Evolutionary conservation across 352 stramenopile species (phyloP).

Genomic region (Globisporangium lucens): DNA sequence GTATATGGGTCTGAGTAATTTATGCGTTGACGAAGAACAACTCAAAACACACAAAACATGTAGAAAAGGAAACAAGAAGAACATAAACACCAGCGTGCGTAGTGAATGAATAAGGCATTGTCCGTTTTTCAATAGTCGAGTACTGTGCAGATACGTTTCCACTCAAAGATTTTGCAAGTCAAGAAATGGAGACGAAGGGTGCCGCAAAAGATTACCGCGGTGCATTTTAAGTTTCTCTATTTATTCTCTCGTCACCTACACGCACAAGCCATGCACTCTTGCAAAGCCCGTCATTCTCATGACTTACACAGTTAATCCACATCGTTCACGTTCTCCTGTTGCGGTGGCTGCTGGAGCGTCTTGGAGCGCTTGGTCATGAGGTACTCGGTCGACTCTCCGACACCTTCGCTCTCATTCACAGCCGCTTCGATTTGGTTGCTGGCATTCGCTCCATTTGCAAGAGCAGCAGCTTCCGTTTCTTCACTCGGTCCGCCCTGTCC

Average conservation of each 20-base stretch:
- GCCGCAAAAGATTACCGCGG: no score
- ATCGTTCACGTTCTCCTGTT: not conserved
- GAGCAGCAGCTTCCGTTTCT: constrained; percentile 17
- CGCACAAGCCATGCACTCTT: no score
- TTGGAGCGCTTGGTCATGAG: constrained; percentile 48
- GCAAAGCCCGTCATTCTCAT: no score
- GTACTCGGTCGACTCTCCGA: constrained; percentile 45
- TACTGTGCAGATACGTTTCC: not conserved
- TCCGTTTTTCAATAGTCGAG: not conserved
- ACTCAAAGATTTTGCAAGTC: not conserved
- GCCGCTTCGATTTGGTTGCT: constrained; percentile 3
- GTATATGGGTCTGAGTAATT: constrained; percentile 10
- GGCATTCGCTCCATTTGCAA: not conserved
- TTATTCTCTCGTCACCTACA: no score
- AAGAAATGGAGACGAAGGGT: no score
- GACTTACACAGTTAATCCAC: constrained; percentile 4
- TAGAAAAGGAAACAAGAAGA: not conserved
- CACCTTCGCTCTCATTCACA: constrained; percentile 17
- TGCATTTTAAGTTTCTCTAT: no score
- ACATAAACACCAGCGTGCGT: not conserved
- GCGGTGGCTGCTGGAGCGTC: constrained; percentile 27
- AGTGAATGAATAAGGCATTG: not conserved
- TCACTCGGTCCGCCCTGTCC: constrained; percentile 79
- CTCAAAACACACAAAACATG: constrained; percentile 7
- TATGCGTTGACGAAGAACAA: constrained; percentile 9